These are phyloP conservation scores for Bipolaris bicolor DNA, from an alignment of 2,329 filamentous ascomycete species.

Conservation along the genomic window DNA sequence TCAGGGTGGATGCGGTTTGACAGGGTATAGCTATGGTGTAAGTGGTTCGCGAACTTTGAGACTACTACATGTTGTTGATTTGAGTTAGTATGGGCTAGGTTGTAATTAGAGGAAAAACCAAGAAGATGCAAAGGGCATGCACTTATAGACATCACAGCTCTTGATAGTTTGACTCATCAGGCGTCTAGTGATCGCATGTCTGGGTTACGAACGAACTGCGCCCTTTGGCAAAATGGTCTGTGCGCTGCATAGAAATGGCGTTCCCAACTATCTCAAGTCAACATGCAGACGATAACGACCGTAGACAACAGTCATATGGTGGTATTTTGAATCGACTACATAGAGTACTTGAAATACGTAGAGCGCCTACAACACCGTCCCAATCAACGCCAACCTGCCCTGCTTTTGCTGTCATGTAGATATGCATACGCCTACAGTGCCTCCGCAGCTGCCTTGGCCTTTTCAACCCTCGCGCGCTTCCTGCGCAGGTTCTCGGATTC, in stretches of 20 bases:
- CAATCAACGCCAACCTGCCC: constrained; percentile 21
- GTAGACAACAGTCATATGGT: not conserved
- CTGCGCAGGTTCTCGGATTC: constrained; percentile 85
- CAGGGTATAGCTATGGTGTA: not conserved
- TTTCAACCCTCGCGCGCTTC: constrained; percentile 92
- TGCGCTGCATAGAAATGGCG: not conserved
- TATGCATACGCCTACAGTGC: constrained; percentile 20
- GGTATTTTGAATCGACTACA: constrained; percentile 8
- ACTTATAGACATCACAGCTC: not conserved
- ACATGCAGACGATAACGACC: not conserved
- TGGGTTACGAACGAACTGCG: not conserved
- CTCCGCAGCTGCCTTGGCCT: constrained; percentile 43
- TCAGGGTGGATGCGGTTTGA: not conserved
- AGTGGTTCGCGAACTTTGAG: too few relatives aligned
- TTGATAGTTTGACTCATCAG: constrained; percentile 5
- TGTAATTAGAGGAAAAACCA: not conserved
- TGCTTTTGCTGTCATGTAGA: constrained; percentile 20
- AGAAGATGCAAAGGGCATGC: not conserved
- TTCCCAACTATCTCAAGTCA: too few relatives aligned
- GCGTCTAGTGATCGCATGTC: not conserved
- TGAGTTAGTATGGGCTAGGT: not conserved
- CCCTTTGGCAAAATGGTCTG: not conserved
- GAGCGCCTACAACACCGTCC: constrained; percentile 19
- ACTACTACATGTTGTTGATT: not conserved
- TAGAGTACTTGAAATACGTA: constrained; percentile 11